Percentiles rank a stretch among this genome's conserved stretches.
phyloP scores from a whole-genome alignment of 164 flowering plant genomes.

The Magnolia changhungtana region DNA sequence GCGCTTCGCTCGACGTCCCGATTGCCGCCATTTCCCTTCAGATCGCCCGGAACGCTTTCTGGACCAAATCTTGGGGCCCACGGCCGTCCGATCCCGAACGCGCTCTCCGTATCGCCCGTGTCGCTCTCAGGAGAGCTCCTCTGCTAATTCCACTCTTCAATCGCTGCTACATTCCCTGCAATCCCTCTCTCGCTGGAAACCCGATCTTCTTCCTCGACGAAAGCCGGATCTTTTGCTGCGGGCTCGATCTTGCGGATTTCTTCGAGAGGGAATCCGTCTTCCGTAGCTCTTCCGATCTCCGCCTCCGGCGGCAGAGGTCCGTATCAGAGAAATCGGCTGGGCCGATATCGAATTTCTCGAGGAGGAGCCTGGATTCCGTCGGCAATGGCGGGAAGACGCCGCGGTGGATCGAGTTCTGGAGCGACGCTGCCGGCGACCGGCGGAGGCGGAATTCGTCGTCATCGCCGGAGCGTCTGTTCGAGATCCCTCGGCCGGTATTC shows the following conservation, averaged over 20 bases:
- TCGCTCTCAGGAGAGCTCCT: conserved; percentile 69
- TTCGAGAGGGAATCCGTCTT: conserved; percentile 69
- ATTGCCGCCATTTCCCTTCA: conserved; percentile 83
- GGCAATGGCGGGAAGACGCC: conserved; percentile 41
- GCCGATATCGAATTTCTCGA: conserved; percentile 33
- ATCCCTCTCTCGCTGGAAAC: conserved; percentile 81
- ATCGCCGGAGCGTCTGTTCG: conserved; percentile 60
- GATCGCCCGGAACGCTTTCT: conserved; percentile 61
- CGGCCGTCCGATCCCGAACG: conserved; percentile 79
- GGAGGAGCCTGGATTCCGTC: conserved; percentile 55
- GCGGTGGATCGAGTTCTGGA: conserved; percentile 99
- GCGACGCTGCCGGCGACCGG: conserved; percentile 75
- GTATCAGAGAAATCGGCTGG: conserved; percentile 1
- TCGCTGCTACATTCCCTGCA: conserved; percentile 91
- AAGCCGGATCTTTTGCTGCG: conserved; percentile 68
- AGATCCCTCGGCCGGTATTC: conserved; percentile 26
- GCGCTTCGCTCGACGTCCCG: conserved; percentile 72
- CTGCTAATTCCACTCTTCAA: conserved; percentile 77
- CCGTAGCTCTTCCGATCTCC: conserved; percentile 14
- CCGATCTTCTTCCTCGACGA: conserved; percentile 91
- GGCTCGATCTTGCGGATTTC: conserved; percentile 79
- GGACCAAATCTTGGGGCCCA: conserved; percentile 94
- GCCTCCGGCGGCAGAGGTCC: conserved; percentile 21
- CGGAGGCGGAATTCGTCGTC: conserved; percentile 59
- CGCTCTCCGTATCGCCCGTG: conserved; percentile 66